Evolutionary conservation across 192 early-diverging fungal species (phyloP), one percentile per base, ranked within the genome.

Genomic region (Gaertneriomyces sp.): DNA sequence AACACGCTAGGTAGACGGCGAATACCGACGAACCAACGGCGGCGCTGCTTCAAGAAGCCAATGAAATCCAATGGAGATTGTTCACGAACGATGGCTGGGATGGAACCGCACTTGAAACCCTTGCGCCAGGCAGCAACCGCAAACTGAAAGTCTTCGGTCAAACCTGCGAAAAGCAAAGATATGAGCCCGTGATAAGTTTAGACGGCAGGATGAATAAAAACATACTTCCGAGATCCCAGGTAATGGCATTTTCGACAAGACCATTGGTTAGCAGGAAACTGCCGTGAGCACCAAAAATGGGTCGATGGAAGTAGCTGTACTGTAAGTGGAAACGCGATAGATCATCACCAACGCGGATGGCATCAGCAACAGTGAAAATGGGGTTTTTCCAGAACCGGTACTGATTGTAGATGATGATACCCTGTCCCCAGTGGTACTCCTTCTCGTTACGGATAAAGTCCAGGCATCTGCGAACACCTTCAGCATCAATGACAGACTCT

Each of bases 21-120:
- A 62, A 84, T 84, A 7, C 82, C 82, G 54, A 84, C 82, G 61
- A 72, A 82, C 80, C 80, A 82, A n/a, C 82, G 64, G 39, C 82
- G 63, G n/a, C 82, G 76, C 61, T 84, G 82, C 70, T 84, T 84
- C 64, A 84, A 51, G 60, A 84, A 84, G 40, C 74, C 82, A 60
- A 81, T 76, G 11, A 84, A 49, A 42, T 74, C 75, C 20, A 76
- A 12, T 5, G 82, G 82, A 11, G 71, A 74, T 64, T 84, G 82
- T 65, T 84, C 82, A 39, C 82, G 76, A 11, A 84, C 70, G 46
- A 84, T 68, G 16, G 73, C 82, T 52, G 79, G 54, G 38, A 84
- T 66, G 45, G 61, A 60, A 16, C 82, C 82, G 58, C 79, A 81
- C 25, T 68, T 58, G 75, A 73, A 84, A 4, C 82, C 82, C 6